A percentile compares a stretch with the other conserved stretches of the same genome.
These are phyloP conservation scores for Tephrocybe sp. DNA, from an alignment of 768 basidiomycete genomes.

Conservation along the genomic window DNA sequence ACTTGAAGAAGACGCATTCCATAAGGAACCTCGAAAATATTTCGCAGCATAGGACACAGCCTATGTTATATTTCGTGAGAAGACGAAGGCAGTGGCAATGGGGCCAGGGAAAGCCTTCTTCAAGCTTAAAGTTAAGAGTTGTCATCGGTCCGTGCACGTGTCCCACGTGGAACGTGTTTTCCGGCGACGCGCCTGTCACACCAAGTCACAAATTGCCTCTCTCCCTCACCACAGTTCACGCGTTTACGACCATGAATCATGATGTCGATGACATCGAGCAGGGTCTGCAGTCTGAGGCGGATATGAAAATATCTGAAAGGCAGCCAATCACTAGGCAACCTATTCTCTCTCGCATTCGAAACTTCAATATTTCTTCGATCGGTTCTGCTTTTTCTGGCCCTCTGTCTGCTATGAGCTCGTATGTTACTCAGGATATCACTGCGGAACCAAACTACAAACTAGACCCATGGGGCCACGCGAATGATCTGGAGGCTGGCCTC, in stretches of 20 bases:
- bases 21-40: no score
- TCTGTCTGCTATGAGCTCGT: slow-evolving; percentile 14
- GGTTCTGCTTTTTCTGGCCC: slow-evolving; percentile 22
- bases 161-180: no score
- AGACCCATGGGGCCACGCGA: slow-evolving; percentile 10
- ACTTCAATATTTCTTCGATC: slow-evolving; percentile 22
- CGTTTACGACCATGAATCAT: slow-evolving; percentile 13
- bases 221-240: no score
- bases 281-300: slow-evolving; percentile 2
- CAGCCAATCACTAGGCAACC: not conserved
- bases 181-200: no score
- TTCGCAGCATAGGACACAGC: no score
- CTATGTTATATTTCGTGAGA: no score
- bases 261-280: slow-evolving; percentile 16
- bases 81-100: no score
- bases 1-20: no score
- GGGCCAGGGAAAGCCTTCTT: no score
- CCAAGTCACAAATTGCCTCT: no score
- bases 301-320: not conserved
- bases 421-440: slow-evolving; percentile 11
- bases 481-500: slow-evolving; percentile 16
- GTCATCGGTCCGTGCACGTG: no score
- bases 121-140: no score
- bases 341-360: slow-evolving; percentile 22
- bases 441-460: not conserved